phyloP scores from a whole-genome alignment of 805 yeast genomes.

The Candida boleticola region DNA sequence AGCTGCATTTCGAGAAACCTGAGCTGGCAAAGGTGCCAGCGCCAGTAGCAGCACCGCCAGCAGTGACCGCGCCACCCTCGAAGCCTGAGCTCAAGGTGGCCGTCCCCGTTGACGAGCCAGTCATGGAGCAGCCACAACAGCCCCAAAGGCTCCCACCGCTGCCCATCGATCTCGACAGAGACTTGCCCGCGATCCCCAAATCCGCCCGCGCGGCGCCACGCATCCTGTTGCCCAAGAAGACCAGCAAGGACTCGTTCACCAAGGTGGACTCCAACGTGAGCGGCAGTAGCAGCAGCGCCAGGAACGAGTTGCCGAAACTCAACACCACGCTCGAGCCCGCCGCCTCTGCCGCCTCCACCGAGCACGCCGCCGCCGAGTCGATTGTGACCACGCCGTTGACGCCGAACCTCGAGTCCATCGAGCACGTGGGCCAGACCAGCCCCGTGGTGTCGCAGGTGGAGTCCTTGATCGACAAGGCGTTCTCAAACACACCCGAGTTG shows the following conservation, averaged over 20 bases:
- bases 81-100: neutral
- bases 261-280: too few species aligned
- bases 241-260: neutral
- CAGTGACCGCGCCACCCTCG: neutral
- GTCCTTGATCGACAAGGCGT: neutral
- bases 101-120: neutral
- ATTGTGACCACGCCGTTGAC: conserved; percentile 5
- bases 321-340: neutral
- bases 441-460: neutral
- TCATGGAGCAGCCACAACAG: neutral
- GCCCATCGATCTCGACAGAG: neutral
- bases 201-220: neutral
- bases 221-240: neutral
- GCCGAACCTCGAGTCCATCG: conserved; percentile 9
- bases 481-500: neutral
- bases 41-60: neutral
- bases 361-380: conserved; percentile 6
- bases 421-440: neutral
- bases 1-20: neutral
- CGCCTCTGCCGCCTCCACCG: conserved; percentile 3
- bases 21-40: neutral
- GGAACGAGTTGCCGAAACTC: too few species aligned
- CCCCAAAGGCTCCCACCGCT: too few species aligned
- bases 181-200: neutral
- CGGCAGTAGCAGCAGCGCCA: too few species aligned